phyloP scores from a whole-genome alignment of 169 alveolate species.

The Cryptosporidium felis region DNA sequence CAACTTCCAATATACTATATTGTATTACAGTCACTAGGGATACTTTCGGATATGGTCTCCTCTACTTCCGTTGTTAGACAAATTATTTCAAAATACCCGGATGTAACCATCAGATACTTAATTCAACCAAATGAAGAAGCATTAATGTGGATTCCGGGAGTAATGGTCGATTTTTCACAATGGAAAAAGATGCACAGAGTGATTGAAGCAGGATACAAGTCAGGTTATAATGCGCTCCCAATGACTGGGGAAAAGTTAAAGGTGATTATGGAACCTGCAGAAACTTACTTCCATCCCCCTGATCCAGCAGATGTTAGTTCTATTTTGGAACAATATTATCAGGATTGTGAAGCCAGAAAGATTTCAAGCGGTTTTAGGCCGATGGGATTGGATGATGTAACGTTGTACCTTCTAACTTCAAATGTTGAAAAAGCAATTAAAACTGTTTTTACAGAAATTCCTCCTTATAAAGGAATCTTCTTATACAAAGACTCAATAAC shows the following conservation, averaged over 20 bases:
- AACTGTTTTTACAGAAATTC: constrained; percentile 37
- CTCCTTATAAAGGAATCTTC: constrained; percentile 54
- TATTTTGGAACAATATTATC: constrained; percentile 53
- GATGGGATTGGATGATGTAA: constrained; percentile 67
- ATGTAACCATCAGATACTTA: constrained; percentile 61
- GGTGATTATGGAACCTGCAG: constrained; percentile 61
- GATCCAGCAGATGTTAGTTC: constrained; percentile 62
- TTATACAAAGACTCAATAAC: constrained; percentile 34
- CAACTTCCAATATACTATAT: constrained; percentile 51
- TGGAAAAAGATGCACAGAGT: constrained; percentile 65
- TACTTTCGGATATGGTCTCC: constrained; percentile 58
- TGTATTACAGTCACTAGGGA: constrained; percentile 53
- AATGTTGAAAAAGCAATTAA: constrained; percentile 64
- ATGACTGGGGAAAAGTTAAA: constrained; percentile 42
- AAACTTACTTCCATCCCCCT: constrained; percentile 60
- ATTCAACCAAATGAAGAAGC: constrained; percentile 70
- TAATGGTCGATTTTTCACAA: constrained; percentile 59
- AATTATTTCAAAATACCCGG: constrained; percentile 60
- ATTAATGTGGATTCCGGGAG: constrained; percentile 69
- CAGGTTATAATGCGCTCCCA: constrained; percentile 58
- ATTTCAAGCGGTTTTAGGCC: constrained; percentile 66
- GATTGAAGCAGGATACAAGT: constrained; percentile 61
- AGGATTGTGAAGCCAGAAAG: constrained; percentile 65
- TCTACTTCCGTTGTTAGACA: constrained; percentile 65
- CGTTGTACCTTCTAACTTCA: constrained; percentile 30